These are phyloP conservation scores for Nitzschia sp. DNA, from an alignment of 108 stramenopile genomes.

Conservation along the genomic window DNA sequence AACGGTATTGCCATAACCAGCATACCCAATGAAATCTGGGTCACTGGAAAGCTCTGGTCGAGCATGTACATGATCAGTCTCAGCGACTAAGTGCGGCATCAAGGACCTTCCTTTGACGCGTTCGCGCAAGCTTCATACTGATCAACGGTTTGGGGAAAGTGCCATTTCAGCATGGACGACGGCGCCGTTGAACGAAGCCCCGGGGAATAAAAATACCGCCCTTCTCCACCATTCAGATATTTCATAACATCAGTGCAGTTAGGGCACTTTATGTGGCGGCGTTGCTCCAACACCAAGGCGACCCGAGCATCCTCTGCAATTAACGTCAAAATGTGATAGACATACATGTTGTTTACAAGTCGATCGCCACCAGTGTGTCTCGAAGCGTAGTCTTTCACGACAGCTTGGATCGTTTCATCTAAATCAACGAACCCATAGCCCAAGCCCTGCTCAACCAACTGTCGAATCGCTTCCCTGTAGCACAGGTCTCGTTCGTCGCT, in stretches of 20 bases:
- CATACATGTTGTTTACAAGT: constrained; percentile 12
- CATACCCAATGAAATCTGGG: constrained; percentile 62
- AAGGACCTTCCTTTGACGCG: background rate
- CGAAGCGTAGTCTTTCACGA: background rate
- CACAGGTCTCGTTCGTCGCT: constrained; percentile 10
- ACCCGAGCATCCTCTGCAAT: constrained; percentile 9
- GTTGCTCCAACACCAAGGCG: constrained; percentile 3
- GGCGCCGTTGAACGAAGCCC: background rate
- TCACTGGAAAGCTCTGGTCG: constrained; percentile 80
- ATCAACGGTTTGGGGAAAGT: background rate
- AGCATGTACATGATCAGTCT: constrained; percentile 59
- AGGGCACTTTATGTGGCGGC: background rate
- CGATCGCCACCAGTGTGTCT: background rate
- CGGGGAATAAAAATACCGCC: background rate
- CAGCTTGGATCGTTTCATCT: background rate
- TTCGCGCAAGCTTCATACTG: background rate
- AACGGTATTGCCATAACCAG: constrained; percentile 85
- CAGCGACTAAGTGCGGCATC: background rate
- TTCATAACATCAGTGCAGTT: constrained; percentile 8
- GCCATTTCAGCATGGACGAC: background rate
- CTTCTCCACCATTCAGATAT: background rate
- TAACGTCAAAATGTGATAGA: background rate
- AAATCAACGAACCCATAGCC: constrained; percentile 8
- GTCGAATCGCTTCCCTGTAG: background rate
- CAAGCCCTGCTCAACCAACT: background rate